phyloP scores from a whole-genome alignment of 176 grass and related monocot species.

The Paspalum vaginatum region DNA sequence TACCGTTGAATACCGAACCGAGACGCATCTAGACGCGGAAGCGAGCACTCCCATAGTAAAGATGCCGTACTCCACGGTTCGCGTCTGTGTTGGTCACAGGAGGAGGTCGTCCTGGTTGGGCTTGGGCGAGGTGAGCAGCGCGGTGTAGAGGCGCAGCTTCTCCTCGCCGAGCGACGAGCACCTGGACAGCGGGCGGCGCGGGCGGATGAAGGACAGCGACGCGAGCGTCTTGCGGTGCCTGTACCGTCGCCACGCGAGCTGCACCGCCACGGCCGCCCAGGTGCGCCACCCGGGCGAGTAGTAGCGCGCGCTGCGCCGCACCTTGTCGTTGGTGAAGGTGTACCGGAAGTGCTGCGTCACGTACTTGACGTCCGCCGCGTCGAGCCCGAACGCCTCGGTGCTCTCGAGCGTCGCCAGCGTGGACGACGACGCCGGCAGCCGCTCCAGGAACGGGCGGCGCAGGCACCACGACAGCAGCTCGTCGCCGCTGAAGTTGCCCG shows the following conservation, averaged over 20 bases:
- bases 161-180: conserved; percentile 88
- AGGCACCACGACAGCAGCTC: conserved; percentile 97
- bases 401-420: conserved; percentile 74
- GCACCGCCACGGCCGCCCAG: conserved; percentile 92
- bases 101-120: conserved; percentile 71
- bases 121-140: conserved; percentile 77
- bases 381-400: conserved; percentile 90
- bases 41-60: too few relatives aligned
- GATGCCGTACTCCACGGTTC: neutral
- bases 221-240: conserved; percentile 77
- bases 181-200: conserved; percentile 63
- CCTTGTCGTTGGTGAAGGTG: conserved; percentile 82
- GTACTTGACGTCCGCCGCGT: conserved; percentile 82
- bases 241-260: conserved; percentile 80
- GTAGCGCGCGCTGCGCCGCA: conserved; percentile 85
- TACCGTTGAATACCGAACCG: too few relatives aligned
- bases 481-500: conserved; percentile 94
- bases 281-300: conserved; percentile 94
- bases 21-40: too few relatives aligned
- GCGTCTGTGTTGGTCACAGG: neutral
- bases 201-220: conserved; percentile 78
- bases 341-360: conserved; percentile 95
- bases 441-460: conserved; percentile 70
- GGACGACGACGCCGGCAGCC: conserved; percentile 74
- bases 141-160: conserved; percentile 82